Evolutionary conservation across 148 eudicot species (phyloP).

Genomic region (Amaranthus hypochondriacus): DNA sequence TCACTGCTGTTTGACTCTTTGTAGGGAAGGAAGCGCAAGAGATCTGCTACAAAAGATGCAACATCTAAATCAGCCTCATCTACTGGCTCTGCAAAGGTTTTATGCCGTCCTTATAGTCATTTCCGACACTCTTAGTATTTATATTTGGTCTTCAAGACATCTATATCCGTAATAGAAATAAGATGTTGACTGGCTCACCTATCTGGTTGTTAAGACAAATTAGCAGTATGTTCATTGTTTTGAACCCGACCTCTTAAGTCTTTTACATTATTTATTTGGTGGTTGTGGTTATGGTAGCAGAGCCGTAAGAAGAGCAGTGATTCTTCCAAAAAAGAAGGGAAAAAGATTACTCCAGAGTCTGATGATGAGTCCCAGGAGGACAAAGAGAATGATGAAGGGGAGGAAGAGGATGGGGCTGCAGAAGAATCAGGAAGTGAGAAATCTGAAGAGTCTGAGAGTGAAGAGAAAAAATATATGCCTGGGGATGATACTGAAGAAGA

Average conservation of each 20-base stretch:
- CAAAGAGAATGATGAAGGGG: slow-evolving; percentile 35
- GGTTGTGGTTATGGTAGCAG: slow-evolving; percentile 31
- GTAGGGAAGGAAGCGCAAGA: slow-evolving; percentile 78
- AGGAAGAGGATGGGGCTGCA: slow-evolving; percentile 47
- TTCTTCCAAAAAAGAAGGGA: slow-evolving; percentile 39
- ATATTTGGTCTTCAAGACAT: neutral
- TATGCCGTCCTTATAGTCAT: neutral
- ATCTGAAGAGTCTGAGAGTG: slow-evolving; percentile 45
- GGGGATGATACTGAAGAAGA: slow-evolving; percentile 57
- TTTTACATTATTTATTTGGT: neutral
- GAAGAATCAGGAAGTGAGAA: slow-evolving; percentile 51
- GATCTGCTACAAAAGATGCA: slow-evolving; percentile 39
- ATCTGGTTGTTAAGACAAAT: neutral
- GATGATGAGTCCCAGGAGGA: slow-evolving; percentile 55
- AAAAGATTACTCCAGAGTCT: slow-evolving; percentile 36
- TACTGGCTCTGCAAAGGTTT: slow-evolving; percentile 71
- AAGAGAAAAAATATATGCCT: slow-evolving; percentile 37
- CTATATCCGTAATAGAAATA: neutral
- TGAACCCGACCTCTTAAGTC: neutral
- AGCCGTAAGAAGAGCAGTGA: slow-evolving; percentile 33
- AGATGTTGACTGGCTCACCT: neutral
- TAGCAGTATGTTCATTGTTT: neutral
- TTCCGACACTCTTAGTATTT: neutral
- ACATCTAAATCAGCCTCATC: slow-evolving; percentile 45
- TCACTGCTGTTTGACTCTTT: slow-evolving; percentile 24